Percentiles rank a stretch among this genome's conserved stretches.
Evolutionary conservation across 2,329 filamentous ascomycete species (phyloP).

Genomic region (Botryotinia convoluta): DNA sequence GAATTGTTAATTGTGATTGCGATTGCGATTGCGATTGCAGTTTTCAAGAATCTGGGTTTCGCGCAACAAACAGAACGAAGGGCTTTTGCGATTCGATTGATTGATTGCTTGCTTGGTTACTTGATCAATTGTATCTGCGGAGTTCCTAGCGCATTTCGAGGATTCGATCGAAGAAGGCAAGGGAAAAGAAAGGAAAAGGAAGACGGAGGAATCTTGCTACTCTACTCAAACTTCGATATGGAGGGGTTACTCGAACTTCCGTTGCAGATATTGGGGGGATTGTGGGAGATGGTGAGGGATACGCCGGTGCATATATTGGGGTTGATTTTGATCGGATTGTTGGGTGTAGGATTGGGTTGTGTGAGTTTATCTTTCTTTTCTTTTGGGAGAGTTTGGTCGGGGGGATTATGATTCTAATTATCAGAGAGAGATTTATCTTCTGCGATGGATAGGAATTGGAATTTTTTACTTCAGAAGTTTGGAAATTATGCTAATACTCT

Average conservation of each 20-base stretch:
- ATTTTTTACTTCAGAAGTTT: not conserved
- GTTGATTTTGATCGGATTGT: not conserved
- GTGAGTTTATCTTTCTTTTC: not conserved
- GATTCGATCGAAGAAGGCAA: not conserved
- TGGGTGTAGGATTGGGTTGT: not conserved
- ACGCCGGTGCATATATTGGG: constrained; percentile 2
- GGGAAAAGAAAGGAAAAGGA: not conserved
- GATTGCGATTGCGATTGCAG: not conserved
- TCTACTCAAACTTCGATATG: not conserved
- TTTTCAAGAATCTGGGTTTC: not conserved
- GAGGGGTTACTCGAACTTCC: constrained; percentile 6
- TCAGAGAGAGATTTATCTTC: not conserved
- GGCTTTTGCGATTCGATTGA: not conserved
- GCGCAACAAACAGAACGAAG: not conserved
- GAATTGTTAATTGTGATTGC: not conserved
- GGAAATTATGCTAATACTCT: not conserved
- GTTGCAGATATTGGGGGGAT: not conserved
- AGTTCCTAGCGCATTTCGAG: not conserved
- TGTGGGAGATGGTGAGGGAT: constrained; percentile 6
- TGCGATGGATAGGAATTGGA: not conserved
- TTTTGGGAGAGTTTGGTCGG: constrained; percentile 13
- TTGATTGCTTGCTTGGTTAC: not conserved
- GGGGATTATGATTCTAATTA: not conserved
- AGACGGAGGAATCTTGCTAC: not conserved
- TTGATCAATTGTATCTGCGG: not conserved